phyloP scores from a whole-genome alignment of 2,329 filamentous ascomycete species.

The Periconia sp. region DNA sequence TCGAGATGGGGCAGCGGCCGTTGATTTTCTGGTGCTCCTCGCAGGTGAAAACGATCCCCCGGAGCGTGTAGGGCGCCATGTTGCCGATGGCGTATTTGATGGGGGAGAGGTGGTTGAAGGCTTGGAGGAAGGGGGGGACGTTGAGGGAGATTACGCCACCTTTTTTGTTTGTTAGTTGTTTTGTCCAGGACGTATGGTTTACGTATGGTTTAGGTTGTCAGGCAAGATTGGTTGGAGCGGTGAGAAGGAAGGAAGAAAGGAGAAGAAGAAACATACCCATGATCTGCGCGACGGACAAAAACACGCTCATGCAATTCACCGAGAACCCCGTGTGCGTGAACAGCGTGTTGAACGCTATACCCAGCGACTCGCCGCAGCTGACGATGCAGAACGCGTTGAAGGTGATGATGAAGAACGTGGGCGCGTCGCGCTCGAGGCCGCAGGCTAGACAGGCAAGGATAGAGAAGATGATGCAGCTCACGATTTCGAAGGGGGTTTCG shows the following conservation, averaged over 20 bases:
- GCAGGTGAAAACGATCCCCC: slow-evolving; percentile 65
- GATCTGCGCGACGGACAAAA: slow-evolving; percentile 70
- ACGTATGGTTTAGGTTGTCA: neutral
- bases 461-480: slow-evolving; percentile 66
- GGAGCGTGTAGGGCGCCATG: slow-evolving; percentile 66
- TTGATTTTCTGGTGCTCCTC: slow-evolving; percentile 60
- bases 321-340: slow-evolving; percentile 76
- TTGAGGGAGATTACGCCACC: slow-evolving; percentile 69
- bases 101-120: slow-evolving; percentile 71
- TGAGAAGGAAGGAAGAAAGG: neutral
- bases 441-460: slow-evolving; percentile 65
- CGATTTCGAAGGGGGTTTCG: slow-evolving; percentile 71
- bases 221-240: neutral
- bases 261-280: slow-evolving; percentile 51
- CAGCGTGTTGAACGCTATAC: slow-evolving; percentile 79
- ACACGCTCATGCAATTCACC: slow-evolving; percentile 69
- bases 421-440: slow-evolving; percentile 63
- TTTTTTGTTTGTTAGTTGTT: neutral
- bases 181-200: neutral
- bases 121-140: slow-evolving; percentile 66
- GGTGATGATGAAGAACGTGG: slow-evolving; percentile 67
- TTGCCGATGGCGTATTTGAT: slow-evolving; percentile 70
- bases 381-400: slow-evolving; percentile 75
- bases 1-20: slow-evolving; percentile 66
- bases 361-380: slow-evolving; percentile 72